Base-by-base conservation (phyloP, 2,329 filamentous ascomycete genomes). In the Fusarium succisae region DNA sequence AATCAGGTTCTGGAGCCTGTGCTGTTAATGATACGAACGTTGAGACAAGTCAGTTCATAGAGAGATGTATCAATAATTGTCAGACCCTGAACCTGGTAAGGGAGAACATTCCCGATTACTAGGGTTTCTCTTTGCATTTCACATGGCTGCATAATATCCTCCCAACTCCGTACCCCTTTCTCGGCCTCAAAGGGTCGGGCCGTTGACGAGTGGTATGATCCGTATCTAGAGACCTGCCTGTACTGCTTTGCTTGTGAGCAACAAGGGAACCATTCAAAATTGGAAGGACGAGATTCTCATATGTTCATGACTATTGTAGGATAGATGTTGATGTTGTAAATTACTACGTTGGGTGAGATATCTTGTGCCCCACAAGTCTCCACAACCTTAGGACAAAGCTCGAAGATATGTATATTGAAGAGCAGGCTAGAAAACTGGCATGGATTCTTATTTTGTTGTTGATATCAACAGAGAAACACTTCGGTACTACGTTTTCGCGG, bases 191-290 rank as follows among this genome's bases (percentile, higher is more conserved):
- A 72, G 67, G 71, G 47, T 74, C 67, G 71, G 71, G 57, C 71
- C 71, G 71, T 74, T 73, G 56, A 60, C 28, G 24, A 43, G 26
- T 74, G 71, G 61, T 62, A 55, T 67, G 66, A 72, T 72, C 63
- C 48, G 17, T 38, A 30, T 55, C 35, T 55, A 26, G 24, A 38
- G 51, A 39, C 7, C 17, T n/a, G 44, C 32, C 43, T 41, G 28
- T 41, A 30, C 28, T 60, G 35, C 37, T 55, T 38, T 44, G 35
- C 37, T 35, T 44, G 37, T 24, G 24, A 53, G 8, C 8, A 38
- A 24, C 11, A 22, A 64, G 28, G 28, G 15, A 51, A 56, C 37
- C 18, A 30, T 43, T 17, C 1, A 39, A 60, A 37, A 28, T 38
- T 37, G 47, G 20, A 30, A 43, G 17, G 50, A 65, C 26, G 45